Conservation (phyloP, 2,329 filamentous ascomycete genomes). For the Nemania sp. region DNA sequence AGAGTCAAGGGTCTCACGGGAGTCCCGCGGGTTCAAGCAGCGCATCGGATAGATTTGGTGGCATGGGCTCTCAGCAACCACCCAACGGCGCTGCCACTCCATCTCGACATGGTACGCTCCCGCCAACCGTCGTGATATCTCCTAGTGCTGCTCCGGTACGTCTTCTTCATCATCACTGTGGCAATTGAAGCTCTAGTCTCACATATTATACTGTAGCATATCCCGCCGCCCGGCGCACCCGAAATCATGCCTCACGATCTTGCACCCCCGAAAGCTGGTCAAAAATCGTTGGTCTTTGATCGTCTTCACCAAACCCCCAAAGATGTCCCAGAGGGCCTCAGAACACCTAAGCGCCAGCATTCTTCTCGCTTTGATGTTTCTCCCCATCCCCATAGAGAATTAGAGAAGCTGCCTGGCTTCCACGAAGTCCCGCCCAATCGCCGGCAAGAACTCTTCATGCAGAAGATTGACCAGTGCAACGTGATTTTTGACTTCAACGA, state of each 20-base stretch:
- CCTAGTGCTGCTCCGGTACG: slow-evolving; percentile 91
- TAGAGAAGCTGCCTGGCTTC: slow-evolving; percentile 97
- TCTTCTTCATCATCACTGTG: slow-evolving; percentile 39
- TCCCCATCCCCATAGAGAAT: slow-evolving; percentile 92
- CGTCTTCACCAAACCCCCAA: slow-evolving; percentile 93
- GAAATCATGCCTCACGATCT: slow-evolving; percentile 99
- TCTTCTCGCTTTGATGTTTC: slow-evolving; percentile 98
- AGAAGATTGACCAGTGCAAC: slow-evolving; percentile 99
- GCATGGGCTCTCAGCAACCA: slow-evolving; percentile 54
- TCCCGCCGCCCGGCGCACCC: slow-evolving; percentile 90
- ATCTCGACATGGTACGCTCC: slow-evolving; percentile 72
- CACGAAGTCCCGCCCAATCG: slow-evolving; percentile 96
- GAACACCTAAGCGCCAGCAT: slow-evolving; percentile 95
- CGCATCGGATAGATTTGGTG: slow-evolving; percentile 54
- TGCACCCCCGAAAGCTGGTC: slow-evolving; percentile 89
- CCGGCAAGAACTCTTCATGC: slow-evolving; percentile 97
- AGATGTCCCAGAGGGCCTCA: slow-evolving; percentile 93
- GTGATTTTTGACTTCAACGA: slow-evolving; percentile 99
- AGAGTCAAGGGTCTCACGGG: slow-evolving; percentile 51
- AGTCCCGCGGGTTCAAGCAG: slow-evolving; percentile 44
- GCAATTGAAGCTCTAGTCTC: slow-evolving; percentile 11
- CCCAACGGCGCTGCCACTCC: slow-evolving; percentile 70
- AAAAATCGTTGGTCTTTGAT: slow-evolving; percentile 90
- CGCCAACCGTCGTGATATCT: slow-evolving; percentile 93
- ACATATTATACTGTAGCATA: slow-evolving; percentile 69